A percentile compares a stretch with the other conserved stretches of the same genome.
phyloP scores from a whole-genome alignment of 176 grass and related monocot species.

The Pharus latifolius region DNA sequence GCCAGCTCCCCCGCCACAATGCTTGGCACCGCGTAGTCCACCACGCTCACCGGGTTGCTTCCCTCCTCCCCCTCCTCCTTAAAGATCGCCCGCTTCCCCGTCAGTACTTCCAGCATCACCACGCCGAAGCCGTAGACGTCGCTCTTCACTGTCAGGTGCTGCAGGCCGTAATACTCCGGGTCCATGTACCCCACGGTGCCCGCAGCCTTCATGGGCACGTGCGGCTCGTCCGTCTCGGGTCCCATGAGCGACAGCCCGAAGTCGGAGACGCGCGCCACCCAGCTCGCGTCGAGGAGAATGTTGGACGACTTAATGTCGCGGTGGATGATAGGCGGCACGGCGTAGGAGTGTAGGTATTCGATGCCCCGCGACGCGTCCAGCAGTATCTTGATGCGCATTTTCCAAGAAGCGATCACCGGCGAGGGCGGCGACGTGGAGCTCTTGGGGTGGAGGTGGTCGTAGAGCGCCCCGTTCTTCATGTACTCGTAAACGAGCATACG shows the following conservation, averaged over 20 bases:
- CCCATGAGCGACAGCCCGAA: too few species aligned
- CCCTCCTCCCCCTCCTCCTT: constrained; percentile 1
- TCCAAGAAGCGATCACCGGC: neutral
- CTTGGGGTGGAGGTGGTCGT: neutral
- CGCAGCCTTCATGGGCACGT: constrained; percentile 16
- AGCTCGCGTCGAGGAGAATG: neutral
- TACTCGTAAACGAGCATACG: neutral
- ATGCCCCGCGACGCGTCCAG: neutral
- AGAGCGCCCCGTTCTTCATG: neutral
- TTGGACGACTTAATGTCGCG: neutral
- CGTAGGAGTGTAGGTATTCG: neutral
- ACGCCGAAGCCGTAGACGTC: too few species aligned
- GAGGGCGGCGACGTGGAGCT: neutral
- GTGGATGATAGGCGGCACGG: neutral
- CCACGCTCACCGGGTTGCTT: neutral
- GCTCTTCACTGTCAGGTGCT: constrained; percentile 41
- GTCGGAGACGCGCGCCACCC: too few species aligned
- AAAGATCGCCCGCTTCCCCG: constrained; percentile 17
- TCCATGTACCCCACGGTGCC: constrained; percentile 60
- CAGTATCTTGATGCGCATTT: neutral
- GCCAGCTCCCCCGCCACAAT: constrained; percentile 18
- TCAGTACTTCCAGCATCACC: neutral
- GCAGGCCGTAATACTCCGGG: constrained; percentile 45
- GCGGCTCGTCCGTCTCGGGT: neutral
- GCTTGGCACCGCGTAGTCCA: constrained; percentile 26